These are phyloP conservation scores for Citeromyces hawaiiensis DNA, from an alignment of 1,139 yeast species.

Conservation along the genomic window DNA sequence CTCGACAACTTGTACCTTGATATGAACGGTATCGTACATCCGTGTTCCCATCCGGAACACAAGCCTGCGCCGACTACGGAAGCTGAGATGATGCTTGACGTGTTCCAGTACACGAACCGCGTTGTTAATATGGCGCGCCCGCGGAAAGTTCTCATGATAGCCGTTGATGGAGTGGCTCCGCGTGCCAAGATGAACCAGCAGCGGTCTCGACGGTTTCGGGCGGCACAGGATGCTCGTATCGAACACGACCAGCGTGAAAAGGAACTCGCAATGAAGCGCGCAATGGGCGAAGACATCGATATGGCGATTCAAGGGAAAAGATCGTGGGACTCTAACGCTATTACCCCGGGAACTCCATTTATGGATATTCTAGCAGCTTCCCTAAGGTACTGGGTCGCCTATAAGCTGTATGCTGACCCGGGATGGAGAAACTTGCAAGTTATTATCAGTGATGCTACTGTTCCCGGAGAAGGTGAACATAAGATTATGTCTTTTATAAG, in stretches of 20 bases:
- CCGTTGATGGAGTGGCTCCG: constrained; percentile 99
- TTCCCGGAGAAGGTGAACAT: constrained; percentile 99
- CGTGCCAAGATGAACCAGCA: constrained; percentile 99
- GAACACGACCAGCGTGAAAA: constrained; percentile 49
- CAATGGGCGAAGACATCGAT: constrained; percentile 54
- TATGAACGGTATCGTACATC: constrained; percentile 97
- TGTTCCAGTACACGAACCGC: constrained; percentile 80
- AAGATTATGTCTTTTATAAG: constrained; percentile 92
- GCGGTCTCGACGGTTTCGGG: constrained; percentile 84
- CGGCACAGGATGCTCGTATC: constrained; percentile 84
- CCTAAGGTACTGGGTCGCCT: constrained; percentile 80
- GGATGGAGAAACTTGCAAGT: constrained; percentile 84
- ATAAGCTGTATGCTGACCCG: constrained; percentile 75
- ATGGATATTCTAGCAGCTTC: constrained; percentile 84
- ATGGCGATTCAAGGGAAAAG: constrained; percentile 44
- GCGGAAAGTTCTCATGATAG: constrained; percentile 80
- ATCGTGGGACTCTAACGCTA: constrained; percentile 88
- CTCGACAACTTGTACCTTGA: constrained; percentile 82
- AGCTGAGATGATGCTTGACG: constrained; percentile 87
- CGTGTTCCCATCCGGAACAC: constrained; percentile 94
- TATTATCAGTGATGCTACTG: constrained; percentile 88
- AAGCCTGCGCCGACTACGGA: constrained; percentile 90
- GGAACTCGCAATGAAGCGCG: constrained; percentile 34
- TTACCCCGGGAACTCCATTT: constrained; percentile 97
- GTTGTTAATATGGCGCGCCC: constrained; percentile 93